Evolutionary conservation across 257 asterid species (phyloP).

Genomic region (Gardenia jasminoides): DNA sequence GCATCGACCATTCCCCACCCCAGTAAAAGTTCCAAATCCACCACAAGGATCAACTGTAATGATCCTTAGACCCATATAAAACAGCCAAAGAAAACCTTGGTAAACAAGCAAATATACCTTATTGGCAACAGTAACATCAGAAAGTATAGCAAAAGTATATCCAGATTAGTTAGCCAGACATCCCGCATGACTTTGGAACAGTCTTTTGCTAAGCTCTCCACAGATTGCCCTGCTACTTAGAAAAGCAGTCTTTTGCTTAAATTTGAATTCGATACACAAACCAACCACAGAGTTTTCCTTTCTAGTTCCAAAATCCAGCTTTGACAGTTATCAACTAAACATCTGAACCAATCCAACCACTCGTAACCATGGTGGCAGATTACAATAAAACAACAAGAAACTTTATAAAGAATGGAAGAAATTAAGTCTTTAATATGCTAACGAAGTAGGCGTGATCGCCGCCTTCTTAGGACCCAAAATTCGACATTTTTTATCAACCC

Average conservation of each 20-base stretch:
- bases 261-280: background rate
- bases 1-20: too few species aligned
- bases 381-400: background rate
- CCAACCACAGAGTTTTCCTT: background rate
- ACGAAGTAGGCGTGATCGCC: background rate
- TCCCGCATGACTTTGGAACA: background rate
- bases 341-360: background rate
- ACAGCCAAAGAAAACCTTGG: too few species aligned
- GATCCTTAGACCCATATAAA: too few species aligned
- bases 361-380: too few species aligned
- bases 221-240: background rate
- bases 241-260: background rate
- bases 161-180: background rate
- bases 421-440: background rate
- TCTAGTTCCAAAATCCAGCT: background rate
- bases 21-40: too few species aligned
- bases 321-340: background rate
- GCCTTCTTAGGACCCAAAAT: background rate
- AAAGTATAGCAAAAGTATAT: background rate
- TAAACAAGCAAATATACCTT: too few species aligned
- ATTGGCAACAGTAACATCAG: too few species aligned
- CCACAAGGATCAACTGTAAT: too few species aligned
- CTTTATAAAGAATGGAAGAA: background rate
- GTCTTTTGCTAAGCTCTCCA: background rate
- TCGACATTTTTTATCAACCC: background rate